Percentiles rank a stretch among this genome's conserved stretches.
Evolutionary conservation across 2,329 filamentous ascomycete species (phyloP).

Genomic region (Colletotrichum sp.): DNA sequence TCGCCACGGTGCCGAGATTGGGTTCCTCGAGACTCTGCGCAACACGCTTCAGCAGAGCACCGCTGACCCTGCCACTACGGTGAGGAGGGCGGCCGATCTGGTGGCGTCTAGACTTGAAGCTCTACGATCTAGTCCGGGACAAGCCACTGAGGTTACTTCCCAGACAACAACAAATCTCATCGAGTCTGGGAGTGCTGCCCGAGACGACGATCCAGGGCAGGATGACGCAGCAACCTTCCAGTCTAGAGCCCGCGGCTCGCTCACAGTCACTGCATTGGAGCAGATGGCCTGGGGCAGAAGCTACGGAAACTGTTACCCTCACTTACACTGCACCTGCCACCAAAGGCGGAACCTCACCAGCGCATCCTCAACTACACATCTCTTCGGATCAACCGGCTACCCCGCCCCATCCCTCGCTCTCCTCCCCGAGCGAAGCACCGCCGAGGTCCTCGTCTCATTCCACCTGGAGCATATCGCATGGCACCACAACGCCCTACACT

Average conservation of each 20-base stretch:
- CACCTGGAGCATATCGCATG: neutral
- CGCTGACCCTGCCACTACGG: neutral
- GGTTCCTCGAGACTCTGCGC: neutral
- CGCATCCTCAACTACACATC: neutral
- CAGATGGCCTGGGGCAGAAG: neutral
- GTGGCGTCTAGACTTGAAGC: neutral
- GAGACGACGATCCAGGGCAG: neutral
- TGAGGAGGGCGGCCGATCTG: neutral
- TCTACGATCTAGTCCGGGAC: neutral
- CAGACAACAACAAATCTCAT: neutral
- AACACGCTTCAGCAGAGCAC: neutral
- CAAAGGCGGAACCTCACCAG: neutral
- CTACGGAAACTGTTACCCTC: neutral
- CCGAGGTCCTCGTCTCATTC: neutral
- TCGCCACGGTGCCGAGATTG: neutral
- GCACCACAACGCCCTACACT: neutral
- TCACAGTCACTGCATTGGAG: neutral
- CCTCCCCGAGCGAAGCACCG: neutral
- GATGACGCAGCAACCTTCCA: neutral
- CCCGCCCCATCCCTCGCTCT: accelerated
- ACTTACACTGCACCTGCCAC: neutral
- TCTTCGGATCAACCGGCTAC: neutral
- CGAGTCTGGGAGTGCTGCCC: neutral
- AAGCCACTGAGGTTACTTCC: neutral
- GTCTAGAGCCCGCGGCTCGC: neutral